phyloP scores from a whole-genome alignment of 1,139 yeast genomes.

The Ogataea hybrid region DNA sequence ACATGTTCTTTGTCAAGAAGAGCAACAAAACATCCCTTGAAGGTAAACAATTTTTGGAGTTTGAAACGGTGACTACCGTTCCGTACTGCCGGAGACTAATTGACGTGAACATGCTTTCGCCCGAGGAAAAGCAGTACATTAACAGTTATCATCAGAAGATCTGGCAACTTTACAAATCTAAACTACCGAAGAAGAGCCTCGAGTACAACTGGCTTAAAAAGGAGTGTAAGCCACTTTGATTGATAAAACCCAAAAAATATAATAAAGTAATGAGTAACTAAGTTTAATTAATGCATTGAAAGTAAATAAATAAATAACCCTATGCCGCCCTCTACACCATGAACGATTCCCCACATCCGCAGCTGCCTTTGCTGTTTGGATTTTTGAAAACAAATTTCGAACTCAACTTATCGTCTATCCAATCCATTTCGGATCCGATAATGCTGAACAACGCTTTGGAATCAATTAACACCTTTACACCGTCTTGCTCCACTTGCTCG shows the following conservation, averaged over 20 bases:
- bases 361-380: conserved; percentile 95
- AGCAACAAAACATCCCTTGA: conserved; percentile 39
- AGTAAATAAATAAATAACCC: conserved; percentile 2
- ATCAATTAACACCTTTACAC: conserved; percentile 88
- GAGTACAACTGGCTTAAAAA: conserved; percentile 73
- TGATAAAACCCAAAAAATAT: neutral
- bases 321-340: conserved; percentile 58
- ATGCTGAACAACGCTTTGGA: conserved; percentile 94
- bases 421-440: conserved; percentile 97
- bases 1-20: conserved; percentile 62
- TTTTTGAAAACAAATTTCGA: conserved; percentile 89
- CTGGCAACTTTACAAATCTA: conserved; percentile 52
- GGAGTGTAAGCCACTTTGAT: conserved; percentile 48
- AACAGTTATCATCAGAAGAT: conserved; percentile 65
- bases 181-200: conserved; percentile 47
- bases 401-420: conserved; percentile 90
- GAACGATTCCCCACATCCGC: conserved; percentile 98
- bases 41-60: conserved; percentile 62
- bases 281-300: conserved; percentile 6
- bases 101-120: conserved; percentile 52
- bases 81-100: conserved; percentile 79
- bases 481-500: conserved; percentile 89
- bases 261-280: neutral
- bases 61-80: conserved; percentile 86
- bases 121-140: conserved; percentile 64